Percentiles rank a stretch among this genome's conserved stretches.
phyloP scores from a whole-genome alignment of 2,329 filamentous ascomycete genomes.

The Penicillium sp. region DNA sequence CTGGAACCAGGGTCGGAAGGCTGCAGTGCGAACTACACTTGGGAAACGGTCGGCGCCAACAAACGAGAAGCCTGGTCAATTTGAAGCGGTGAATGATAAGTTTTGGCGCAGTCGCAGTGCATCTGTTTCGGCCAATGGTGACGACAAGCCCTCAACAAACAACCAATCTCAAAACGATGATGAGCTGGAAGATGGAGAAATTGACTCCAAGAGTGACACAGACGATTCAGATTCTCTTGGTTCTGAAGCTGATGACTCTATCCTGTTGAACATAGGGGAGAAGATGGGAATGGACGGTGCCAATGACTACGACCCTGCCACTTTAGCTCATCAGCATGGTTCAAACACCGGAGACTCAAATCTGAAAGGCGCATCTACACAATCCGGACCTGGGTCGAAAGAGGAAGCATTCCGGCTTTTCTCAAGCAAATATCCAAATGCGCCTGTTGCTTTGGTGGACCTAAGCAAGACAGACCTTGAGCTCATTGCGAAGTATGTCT shows the following conservation, averaged over 20 bases:
- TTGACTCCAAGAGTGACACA: conserved; percentile 25
- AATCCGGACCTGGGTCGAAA: conserved; percentile 20
- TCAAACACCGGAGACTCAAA: conserved; percentile 8
- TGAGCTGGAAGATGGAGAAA: conserved; percentile 25
- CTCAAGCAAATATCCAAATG: conserved; percentile 27
- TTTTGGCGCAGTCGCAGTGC: conserved; percentile 34
- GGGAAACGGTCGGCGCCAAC: conserved; percentile 21
- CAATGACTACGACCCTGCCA: conserved; percentile 22
- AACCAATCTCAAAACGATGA: not conserved
- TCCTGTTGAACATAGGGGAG: conserved; percentile 36
- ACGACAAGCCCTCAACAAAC: not conserved
- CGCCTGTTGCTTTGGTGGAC: conserved; percentile 32
- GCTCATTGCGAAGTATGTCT: conserved; percentile 33
- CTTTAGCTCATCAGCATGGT: conserved; percentile 6
- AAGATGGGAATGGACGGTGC: conserved; percentile 9
- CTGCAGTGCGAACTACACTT: conserved; percentile 38
- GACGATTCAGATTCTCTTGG: conserved; percentile 27
- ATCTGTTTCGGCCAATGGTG: conserved; percentile 18
- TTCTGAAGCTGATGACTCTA: conserved; percentile 36
- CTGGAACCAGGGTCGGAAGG: conserved; percentile 40
- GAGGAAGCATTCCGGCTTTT: conserved; percentile 30
- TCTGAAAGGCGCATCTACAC: conserved; percentile 1
- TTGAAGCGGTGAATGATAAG: conserved; percentile 31
- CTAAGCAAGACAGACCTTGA: conserved; percentile 34
- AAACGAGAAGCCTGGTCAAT: conserved; percentile 15